These are phyloP conservation scores for Silene conica DNA, from an alignment of 148 eudicot species.

Conservation along the genomic window DNA sequence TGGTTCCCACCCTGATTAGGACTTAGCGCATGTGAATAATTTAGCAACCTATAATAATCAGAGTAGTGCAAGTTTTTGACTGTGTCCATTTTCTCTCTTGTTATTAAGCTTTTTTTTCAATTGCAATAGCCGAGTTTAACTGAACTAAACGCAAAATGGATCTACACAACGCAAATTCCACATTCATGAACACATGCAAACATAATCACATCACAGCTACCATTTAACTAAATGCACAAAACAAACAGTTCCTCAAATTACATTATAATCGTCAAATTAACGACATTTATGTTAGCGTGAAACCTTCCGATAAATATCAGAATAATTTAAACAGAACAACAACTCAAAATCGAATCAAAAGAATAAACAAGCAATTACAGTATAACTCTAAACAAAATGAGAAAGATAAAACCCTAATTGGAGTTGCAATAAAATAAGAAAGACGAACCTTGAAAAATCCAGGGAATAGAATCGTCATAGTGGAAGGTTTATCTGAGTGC, in stretches of 20 bases:
- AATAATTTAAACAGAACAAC: background rate
- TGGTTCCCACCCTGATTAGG: background rate
- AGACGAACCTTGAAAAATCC: background rate
- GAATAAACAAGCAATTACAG: no score
- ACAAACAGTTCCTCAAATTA: background rate
- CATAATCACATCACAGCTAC: background rate
- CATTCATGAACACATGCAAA: background rate
- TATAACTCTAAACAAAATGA: no score
- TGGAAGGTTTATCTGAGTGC: background rate
- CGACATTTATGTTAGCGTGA: no score
- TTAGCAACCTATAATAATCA: background rate
- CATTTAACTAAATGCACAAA: background rate
- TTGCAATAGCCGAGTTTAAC: background rate
- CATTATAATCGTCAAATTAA: background rate
- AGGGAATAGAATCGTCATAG: background rate
- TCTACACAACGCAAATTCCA: background rate
- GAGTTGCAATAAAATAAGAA: no score
- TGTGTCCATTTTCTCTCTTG: background rate
- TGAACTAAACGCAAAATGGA: no score
- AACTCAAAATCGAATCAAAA: background rate
- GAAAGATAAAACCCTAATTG: no score
- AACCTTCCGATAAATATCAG: no score
- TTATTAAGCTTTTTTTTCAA: background rate
- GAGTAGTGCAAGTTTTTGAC: background rate
- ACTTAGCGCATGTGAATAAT: background rate